These are phyloP conservation scores for Arthroderma sp. DNA, from an alignment of 2,329 filamentous ascomycete genomes.

Conservation along the genomic window DNA sequence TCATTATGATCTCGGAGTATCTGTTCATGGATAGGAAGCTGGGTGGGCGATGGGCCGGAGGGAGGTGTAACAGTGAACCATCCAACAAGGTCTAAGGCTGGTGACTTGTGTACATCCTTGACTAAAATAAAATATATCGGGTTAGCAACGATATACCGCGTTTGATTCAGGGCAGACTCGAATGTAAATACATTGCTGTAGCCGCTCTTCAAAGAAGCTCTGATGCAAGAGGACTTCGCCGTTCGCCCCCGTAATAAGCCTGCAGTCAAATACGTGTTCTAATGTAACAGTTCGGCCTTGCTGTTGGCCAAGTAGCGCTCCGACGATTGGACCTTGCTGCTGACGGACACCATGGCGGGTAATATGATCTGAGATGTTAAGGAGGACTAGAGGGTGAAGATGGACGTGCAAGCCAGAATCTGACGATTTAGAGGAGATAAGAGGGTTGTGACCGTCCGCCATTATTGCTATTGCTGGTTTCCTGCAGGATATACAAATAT, in stretches of 20 bases:
- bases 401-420: constrained; percentile 68
- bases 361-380: constrained; percentile 94
- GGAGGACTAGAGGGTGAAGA: constrained; percentile 84
- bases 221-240: constrained; percentile 51
- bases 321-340: constrained; percentile 63
- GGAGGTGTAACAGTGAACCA: constrained; percentile 74
- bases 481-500: neutral
- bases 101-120: constrained; percentile 75
- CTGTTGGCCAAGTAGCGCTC: constrained; percentile 81
- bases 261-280: constrained; percentile 84
- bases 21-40: constrained; percentile 64
- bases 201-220: constrained; percentile 59
- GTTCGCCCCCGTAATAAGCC: constrained; percentile 38
- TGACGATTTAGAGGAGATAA: constrained; percentile 54
- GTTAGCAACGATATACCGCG: neutral
- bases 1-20: constrained; percentile 67
- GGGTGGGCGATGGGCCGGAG: constrained; percentile 52
- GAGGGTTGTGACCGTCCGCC: constrained; percentile 40
- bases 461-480: constrained; percentile 22
- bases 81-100: constrained; percentile 72
- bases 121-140: constrained; percentile 40
- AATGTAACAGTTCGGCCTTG: constrained; percentile 82
- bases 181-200: constrained; percentile 63
- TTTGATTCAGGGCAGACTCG: neutral
- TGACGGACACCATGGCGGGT: constrained; percentile 73